A percentile compares a stretch with the other conserved stretches of the same genome.
Conservation (phyloP, 345 rosid species). For the Lepidium aucheri region DNA sequence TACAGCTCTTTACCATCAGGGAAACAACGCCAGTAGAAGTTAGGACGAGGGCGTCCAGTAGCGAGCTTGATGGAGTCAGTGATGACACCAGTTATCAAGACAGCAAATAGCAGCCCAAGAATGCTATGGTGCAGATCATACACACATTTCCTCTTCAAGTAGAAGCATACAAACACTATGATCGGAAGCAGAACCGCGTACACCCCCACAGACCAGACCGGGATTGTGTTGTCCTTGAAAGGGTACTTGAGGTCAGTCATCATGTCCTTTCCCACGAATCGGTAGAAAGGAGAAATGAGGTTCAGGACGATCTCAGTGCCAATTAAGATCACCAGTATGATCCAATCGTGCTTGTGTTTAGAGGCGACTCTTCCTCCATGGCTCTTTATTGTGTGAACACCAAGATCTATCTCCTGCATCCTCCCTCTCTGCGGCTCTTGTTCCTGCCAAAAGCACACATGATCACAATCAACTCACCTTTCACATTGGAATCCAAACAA, state of each 20-base stretch:
- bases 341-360: conserved; percentile 66
- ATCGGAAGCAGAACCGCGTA: conserved; percentile 63
- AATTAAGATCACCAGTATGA: conserved; percentile 50
- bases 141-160: conserved; percentile 45
- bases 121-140: conserved; percentile 79
- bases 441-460: neutral
- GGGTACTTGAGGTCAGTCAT: conserved; percentile 79
- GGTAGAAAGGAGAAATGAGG: conserved; percentile 60
- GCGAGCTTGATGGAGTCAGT: conserved; percentile 73
- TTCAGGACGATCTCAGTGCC: conserved; percentile 34
- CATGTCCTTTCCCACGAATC: conserved; percentile 76
- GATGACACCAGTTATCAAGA: conserved; percentile 60
- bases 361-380: conserved; percentile 59
- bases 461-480: neutral
- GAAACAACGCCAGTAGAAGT: conserved; percentile 97
- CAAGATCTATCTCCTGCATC: conserved; percentile 41
- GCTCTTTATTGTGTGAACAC: conserved; percentile 40
- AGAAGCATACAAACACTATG: conserved; percentile 39
- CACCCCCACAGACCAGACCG: conserved; percentile 63
- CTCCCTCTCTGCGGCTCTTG: conserved; percentile 23
- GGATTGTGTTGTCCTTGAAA: conserved; percentile 53
- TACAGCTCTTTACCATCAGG: conserved; percentile 71
- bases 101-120: conserved; percentile 64
- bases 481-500: neutral
- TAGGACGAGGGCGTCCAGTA: conserved; percentile 81